Base-by-base conservation (phyloP, 371 early-diverging fungal species). In the Smittium mucronatum region DNA sequence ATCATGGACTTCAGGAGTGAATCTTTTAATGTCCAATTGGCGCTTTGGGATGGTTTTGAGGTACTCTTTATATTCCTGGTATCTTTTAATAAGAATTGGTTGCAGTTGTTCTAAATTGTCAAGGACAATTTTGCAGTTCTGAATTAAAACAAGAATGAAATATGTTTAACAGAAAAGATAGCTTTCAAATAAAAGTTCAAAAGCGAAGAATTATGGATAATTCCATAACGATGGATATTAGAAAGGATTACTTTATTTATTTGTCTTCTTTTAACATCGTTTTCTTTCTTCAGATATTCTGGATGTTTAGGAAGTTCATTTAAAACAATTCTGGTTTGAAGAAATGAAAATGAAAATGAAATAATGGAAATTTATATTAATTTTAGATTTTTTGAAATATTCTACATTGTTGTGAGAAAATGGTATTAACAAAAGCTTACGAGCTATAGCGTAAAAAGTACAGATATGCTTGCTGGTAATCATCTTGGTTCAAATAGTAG, bases 381-480 rank as follows among this genome's bases (percentile, higher is more conserved):
- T 17, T 57, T 57, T 21, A 21, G 26, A 57, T 57, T 21, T 57
- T 26, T 57, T 57, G 17, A 57, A 21, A 57, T 26, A 21, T 17
- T 57, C 26, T 17, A 26, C 57, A 57, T 21, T 21, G 26, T 57
- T 26, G 57, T 57, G 17, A 26, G 26, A 57, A 57, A 21, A 17
- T 26, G 57, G 17, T 57, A 26, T 57, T 57, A 26, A 34, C 5
- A 65, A 11, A 32, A 5, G 65, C n/a, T 31, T 65, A 65, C 65
- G 34, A 32, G 65, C 65, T 65, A 34, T 34, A 65, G 1, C 80
- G 73, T 64, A 79, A 64, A 69, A 76, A 79, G 69, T 72, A 76
- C 29, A 79, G 71, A 63, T 79, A 79, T 11, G 80, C 80, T n/a
- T 75, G 69, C 67, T 79, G 77, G 26, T 78, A 71, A 67, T 78